Base-by-base conservation (phyloP, 495 filamentous ascomycete genomes). In the Geoglossum glabrum region DNA sequence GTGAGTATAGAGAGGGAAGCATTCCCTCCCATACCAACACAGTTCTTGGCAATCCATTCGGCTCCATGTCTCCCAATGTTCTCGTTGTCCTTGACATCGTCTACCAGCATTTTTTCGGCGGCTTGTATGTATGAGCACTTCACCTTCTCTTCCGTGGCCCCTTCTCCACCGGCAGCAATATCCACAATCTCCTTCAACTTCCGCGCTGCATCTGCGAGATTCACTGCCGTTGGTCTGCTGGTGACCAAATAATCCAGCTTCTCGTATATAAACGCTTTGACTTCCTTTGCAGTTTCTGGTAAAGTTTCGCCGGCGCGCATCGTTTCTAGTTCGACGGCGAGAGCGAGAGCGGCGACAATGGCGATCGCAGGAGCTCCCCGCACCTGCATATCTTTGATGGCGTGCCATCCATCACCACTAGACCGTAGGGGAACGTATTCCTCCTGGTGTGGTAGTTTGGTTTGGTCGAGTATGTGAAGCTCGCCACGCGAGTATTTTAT, bases 301-400 rank as follows among this genome's bases (percentile, higher is more conserved):
- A 69, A 30, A 26, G 63, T 65, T 45, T n/a, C 56, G 17, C 19
- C 34, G 3, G 31, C 36, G 10, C 30, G 28, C n/a, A 63, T 60
- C 3, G 27, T 28, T 56, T 78, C 71, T 25, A 89, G 65, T 62
- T 88, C 86, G 13, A 92, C 83, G 6, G 86, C 87, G 33, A 95
- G 78, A 6, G 84, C 82, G 36, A 98, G 79, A 7, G 87, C 87
- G 26, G 93, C 92, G 17, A 98, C 92, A 56, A 98, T 96, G 34
- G 93, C 92, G 64, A 98, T 98, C 43, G 93, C 92, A 21, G 92
- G 92, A 13, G 92, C 92, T 30, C 92, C 87, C 68, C 88, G 79
- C 25, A 95, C 90, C 58, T 87, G 80, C 92, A 98, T 98, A 21
- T 85, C 77, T 66, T 85, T 85, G 67, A 98, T 98, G 54, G 87